phyloP scores from a whole-genome alignment of 2,329 filamentous ascomycete genomes.

The Leptographium lundbergii region DNA sequence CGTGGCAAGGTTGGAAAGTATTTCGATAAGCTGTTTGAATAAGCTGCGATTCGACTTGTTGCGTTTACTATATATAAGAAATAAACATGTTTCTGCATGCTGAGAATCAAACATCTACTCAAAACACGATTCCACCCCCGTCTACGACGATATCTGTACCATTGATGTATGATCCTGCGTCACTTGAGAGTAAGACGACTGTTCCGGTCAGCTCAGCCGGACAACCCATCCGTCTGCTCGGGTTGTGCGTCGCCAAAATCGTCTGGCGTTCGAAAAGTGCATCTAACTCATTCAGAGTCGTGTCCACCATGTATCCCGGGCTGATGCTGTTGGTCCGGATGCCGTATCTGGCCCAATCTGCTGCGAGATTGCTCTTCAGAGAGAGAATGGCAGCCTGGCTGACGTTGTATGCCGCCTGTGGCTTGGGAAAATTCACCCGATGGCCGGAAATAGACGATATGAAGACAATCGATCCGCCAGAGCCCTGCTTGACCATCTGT shows the following conservation, averaged over 20 bases:
- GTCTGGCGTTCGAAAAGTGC: constrained; percentile 39
- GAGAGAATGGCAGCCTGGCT: constrained; percentile 55
- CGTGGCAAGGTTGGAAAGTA: constrained; percentile 1
- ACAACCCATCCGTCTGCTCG: constrained; percentile 51
- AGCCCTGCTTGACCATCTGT: constrained; percentile 36
- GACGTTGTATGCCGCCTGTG: constrained; percentile 60
- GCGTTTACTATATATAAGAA: not conserved
- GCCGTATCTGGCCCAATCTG: constrained; percentile 60
- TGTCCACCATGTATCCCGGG: constrained; percentile 73
- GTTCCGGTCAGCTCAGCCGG: constrained; percentile 51
- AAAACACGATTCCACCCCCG: constrained; percentile 26
- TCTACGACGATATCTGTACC: constrained; percentile 55
- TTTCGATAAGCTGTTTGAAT: constrained; percentile 6
- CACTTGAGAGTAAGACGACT: constrained; percentile 46
- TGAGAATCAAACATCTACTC: not conserved
- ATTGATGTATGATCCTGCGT: constrained; percentile 54
- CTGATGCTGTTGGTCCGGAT: constrained; percentile 59
- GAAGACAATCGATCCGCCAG: constrained; percentile 50
- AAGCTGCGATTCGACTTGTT: not conserved
- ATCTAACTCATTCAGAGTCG: constrained; percentile 55
- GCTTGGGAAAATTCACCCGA: constrained; percentile 58
- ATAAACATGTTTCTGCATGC: too few species aligned
- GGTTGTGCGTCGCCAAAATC: constrained; percentile 47
- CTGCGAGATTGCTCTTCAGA: constrained; percentile 52
- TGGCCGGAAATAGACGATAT: constrained; percentile 58